Base-by-base conservation (phyloP, 106 monocot genomes). In the Apostasia ramifera region DNA sequence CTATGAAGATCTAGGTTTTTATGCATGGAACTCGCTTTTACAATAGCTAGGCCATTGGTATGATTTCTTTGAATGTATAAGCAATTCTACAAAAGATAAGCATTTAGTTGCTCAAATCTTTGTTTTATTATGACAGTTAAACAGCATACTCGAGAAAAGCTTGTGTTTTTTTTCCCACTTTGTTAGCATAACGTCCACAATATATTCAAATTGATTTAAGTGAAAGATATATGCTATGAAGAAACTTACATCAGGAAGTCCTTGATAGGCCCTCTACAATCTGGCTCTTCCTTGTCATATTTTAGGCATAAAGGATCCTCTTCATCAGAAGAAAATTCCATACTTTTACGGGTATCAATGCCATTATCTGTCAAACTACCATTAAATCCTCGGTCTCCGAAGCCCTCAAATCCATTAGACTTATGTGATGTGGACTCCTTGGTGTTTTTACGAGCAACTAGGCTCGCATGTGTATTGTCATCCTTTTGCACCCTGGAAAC, bases 201-300 rank as follows among this genome's bases (percentile, higher is more conserved):
- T 61, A 26, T 3, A 15, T 61, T 61, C 42, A 43, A 61, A 26
- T 61, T 50, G 50, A 50, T 26, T 50, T 8, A 50, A 50, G 50
- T 50, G 8, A 5, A 50, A 50, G 8, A 50, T 5, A 5, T 4
- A 50, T 5, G n/a, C 13, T 3, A 56, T 56, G 41, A 13, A 49
- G 46, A 13, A 47, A 83, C 92, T 92, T 82, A 98, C 97, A 87
- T 84, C 8, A 51, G 46, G 67, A 68, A 83, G 49, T 98, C 84
- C 72, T 80, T 81, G 57, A 98, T 87, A 57, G 85, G 85, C 56
- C 83, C 89, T 81, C 79, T 90, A 12, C 90, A 75, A 47, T 83
- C 82, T 39, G 89, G 87, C 7, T 73, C 76, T 61, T 87, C 78
- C 72, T 93, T 98, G 60, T 85, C 89, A 87, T 85, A 98, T 72